phyloP scores from a whole-genome alignment of 2,329 filamentous ascomycete genomes.

The Trichophyton simii region DNA sequence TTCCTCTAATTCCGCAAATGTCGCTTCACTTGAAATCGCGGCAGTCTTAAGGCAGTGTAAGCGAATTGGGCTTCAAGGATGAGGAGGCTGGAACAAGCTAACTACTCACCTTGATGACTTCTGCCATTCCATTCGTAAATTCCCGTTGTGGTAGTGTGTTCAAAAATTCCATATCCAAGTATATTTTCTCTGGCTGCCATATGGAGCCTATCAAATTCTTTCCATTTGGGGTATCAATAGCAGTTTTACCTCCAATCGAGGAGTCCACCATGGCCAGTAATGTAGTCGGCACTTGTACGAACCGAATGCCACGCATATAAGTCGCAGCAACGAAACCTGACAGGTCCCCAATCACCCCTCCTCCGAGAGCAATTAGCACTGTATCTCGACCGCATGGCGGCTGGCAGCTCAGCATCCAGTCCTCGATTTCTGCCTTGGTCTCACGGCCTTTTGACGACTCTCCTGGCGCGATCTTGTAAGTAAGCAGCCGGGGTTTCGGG shows the following conservation, averaged over 20 bases:
- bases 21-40: constrained; percentile 82
- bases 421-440: constrained; percentile 90
- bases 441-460: constrained; percentile 87
- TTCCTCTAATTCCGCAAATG: constrained; percentile 73
- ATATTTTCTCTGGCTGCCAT: constrained; percentile 90
- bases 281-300: constrained; percentile 92
- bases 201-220: constrained; percentile 95
- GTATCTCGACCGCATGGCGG: constrained; percentile 83
- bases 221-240: constrained; percentile 87
- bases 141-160: constrained; percentile 82
- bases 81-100: neutral
- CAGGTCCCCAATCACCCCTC: constrained; percentile 95
- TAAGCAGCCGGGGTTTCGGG: constrained; percentile 56
- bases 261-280: constrained; percentile 96
- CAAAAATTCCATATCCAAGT: constrained; percentile 84
- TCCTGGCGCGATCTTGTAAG: constrained; percentile 76
- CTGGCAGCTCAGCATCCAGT: constrained; percentile 84
- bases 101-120: constrained; percentile 63
- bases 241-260: constrained; percentile 95
- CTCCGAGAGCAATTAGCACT: constrained; percentile 85
- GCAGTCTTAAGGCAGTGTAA: constrained; percentile 50
- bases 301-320: constrained; percentile 94
- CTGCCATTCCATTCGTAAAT: constrained; percentile 97
- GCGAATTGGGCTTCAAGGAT: constrained; percentile 6
- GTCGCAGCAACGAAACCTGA: constrained; percentile 95